Conservation (phyloP, 2,329 filamentous ascomycete genomes). For the Chaetomium globosum region DNA sequence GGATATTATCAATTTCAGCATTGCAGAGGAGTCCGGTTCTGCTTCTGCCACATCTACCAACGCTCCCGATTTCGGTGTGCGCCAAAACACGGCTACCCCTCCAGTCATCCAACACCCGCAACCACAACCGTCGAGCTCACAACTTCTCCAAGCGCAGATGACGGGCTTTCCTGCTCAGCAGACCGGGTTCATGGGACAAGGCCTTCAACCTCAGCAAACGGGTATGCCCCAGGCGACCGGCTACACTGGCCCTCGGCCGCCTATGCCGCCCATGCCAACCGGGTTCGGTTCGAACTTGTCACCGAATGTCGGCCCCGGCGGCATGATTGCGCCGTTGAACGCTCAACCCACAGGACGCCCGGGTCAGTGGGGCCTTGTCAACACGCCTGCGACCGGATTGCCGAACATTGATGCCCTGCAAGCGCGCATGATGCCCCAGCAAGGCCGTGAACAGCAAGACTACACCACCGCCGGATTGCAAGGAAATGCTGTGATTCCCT, state of each 20-base stretch:
- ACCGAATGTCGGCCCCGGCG: conserved; percentile 57
- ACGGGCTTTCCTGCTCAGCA: conserved; percentile 66
- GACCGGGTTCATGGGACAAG: conserved; percentile 61
- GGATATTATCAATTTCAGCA: conserved; percentile 95
- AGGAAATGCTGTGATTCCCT: conserved; percentile 93
- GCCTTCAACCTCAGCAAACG: conserved; percentile 68
- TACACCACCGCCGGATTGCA: conserved; percentile 86
- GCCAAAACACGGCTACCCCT: conserved; percentile 53
- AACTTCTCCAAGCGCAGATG: conserved; percentile 66
- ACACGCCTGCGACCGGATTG: conserved; percentile 83
- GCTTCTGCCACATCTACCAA: conserved; percentile 61
- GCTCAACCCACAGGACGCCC: conserved; percentile 92
- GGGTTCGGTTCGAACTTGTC: conserved; percentile 58
- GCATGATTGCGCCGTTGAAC: conserved; percentile 71
- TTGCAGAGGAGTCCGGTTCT: conserved; percentile 68
- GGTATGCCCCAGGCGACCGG: conserved; percentile 76
- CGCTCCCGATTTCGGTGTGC: conserved; percentile 67
- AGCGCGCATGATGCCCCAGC: conserved; percentile 95
- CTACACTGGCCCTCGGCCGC: conserved; percentile 78
- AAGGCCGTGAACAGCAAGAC: conserved; percentile 78
- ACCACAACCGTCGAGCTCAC: conserved; percentile 72
- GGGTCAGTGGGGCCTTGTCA: conserved; percentile 98
- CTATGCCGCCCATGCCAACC: conserved; percentile 79
- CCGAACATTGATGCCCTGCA: conserved; percentile 93
- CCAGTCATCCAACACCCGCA: conserved; percentile 69